Conservation (phyloP, 768 basidiomycete species). For the Hypholoma fasciculare region DNA sequence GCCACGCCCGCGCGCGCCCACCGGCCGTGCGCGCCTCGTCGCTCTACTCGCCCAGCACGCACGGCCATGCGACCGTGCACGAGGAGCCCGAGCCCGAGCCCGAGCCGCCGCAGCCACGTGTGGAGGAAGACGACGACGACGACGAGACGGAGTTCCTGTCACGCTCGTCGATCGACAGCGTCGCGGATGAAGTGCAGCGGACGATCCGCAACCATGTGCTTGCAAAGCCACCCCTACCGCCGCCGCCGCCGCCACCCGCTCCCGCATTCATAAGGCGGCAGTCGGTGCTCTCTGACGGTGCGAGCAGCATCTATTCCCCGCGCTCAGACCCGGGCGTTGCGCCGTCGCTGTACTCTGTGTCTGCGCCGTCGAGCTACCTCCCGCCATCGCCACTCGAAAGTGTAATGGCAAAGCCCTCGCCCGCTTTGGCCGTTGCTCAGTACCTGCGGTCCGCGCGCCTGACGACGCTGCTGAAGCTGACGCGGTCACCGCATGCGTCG, state of each 20-base stretch:
- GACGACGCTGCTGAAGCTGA: conserved; percentile 79
- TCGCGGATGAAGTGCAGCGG: conserved; percentile 77
- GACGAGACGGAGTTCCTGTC: conserved; percentile 53
- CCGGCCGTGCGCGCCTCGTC: conserved; percentile 46
- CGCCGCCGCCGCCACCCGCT: conserved; percentile 27
- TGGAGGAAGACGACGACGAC: conserved; percentile 42
- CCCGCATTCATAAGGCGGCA: conserved; percentile 48
- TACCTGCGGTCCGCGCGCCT: conserved; percentile 86
- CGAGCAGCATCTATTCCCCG: conserved; percentile 53
- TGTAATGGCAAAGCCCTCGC: conserved; percentile 42
- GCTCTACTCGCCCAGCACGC: conserved; percentile 43
- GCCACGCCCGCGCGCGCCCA: conserved; percentile 49
- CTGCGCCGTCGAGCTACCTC: conserved; percentile 45
- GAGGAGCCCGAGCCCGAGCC: conserved; percentile 60
- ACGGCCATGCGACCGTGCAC: conserved; percentile 44
- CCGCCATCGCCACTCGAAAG: conserved; percentile 49
- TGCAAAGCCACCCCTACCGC: conserved; percentile 33
- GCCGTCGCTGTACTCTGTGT: conserved; percentile 51
- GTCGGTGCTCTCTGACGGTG: conserved; percentile 57
- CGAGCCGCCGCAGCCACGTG: conserved; percentile 42
- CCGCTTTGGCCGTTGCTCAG: conserved; percentile 76
- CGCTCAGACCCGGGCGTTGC: conserved; percentile 50
- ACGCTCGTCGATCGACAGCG: conserved; percentile 86
- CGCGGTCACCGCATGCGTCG: conserved; percentile 78
- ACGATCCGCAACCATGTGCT: conserved; percentile 64